Evolutionary conservation across 805 yeast genomes (phyloP), one percentile per base, ranked within the genome.

Genomic region (Metschnikowia amazonensis): DNA sequence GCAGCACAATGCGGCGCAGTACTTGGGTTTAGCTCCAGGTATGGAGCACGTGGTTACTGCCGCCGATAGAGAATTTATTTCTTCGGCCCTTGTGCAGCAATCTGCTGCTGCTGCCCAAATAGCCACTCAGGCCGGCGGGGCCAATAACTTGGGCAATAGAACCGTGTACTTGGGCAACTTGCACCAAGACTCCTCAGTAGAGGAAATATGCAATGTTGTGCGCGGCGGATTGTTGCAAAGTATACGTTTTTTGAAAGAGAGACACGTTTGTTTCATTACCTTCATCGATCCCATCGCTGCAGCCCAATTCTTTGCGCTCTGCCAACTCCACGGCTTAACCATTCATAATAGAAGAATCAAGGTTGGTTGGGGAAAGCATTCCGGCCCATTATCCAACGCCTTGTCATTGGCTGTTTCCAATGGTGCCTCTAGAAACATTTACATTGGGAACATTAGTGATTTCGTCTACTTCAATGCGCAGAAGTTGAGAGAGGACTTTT

Each of bases 31-130:
- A 49, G 88, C 94, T 36, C 95, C 96, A 16, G 94, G 95, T 24
- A 79, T 84, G 76, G 95, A 86, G 59, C 87, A 85, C 59, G 70
- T 86, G 46, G 80, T 85, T 23, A 84, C 88, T 47, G 82, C 81
- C 45, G 84, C 86, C 7, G 83, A 79, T 56, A 66, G 81, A 40
- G 84, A 79, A 57, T 69, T 77, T 51, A 79, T 79, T 52, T 83
- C 90, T 0, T 78, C 81, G 34, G 87, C 92, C 6, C 74, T 90
- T 45, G 86, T 92, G 31, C 95, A 89, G 65, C 97, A 94, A 67
- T 82, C 95, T 13, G 95, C 95, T 31, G 97, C 97, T 1, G 97
- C 98, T 5, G 96, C 96, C n/a, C 92, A 95, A 30, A 90, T 92
- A 58, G 96, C 97, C 1, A 85, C 95, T 0, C 81, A 90, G 43